A percentile compares a stretch with the other conserved stretches of the same genome.
Evolutionary conservation across 345 rosid genomes (phyloP).

Genomic region (Salix udensis): DNA sequence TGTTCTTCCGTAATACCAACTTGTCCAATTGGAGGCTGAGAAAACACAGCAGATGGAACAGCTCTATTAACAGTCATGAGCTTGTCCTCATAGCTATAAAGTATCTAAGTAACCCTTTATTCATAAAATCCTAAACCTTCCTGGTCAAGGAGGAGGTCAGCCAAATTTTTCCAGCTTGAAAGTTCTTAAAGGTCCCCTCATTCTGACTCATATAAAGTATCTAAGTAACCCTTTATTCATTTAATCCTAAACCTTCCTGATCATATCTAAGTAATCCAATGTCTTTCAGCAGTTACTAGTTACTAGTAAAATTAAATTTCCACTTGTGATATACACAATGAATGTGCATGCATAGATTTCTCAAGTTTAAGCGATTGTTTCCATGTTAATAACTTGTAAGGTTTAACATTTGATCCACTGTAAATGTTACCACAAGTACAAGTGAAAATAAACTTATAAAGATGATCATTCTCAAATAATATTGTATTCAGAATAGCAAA

Average conservation of each 20-base stretch:
- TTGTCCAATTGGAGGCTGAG: slow-evolving; percentile 95
- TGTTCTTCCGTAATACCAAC: slow-evolving; percentile 91
- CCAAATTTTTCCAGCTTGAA: no score
- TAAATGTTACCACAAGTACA: neutral
- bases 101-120: neutral
- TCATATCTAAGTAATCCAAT: neutral
- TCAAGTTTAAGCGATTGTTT: neutral
- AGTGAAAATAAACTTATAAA: no score
- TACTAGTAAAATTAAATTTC: neutral
- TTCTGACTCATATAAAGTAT: neutral
- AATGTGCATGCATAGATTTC: neutral
- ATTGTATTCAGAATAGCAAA: neutral
- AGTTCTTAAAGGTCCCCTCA: neutral
- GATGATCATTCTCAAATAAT: no score
- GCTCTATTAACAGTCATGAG: slow-evolving; percentile 44
- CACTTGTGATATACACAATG: neutral
- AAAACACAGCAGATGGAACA: slow-evolving; percentile 89
- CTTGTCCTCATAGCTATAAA: neutral
- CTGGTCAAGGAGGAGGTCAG: no score
- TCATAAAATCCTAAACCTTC: neutral
- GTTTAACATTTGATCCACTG: neutral
- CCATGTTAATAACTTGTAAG: neutral
- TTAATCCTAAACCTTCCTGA: neutral
- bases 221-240: no score
- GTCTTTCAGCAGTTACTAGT: neutral